Evolutionary conservation across 306 rosid genomes (phyloP).

Genomic region (Rubus parviflorus): DNA sequence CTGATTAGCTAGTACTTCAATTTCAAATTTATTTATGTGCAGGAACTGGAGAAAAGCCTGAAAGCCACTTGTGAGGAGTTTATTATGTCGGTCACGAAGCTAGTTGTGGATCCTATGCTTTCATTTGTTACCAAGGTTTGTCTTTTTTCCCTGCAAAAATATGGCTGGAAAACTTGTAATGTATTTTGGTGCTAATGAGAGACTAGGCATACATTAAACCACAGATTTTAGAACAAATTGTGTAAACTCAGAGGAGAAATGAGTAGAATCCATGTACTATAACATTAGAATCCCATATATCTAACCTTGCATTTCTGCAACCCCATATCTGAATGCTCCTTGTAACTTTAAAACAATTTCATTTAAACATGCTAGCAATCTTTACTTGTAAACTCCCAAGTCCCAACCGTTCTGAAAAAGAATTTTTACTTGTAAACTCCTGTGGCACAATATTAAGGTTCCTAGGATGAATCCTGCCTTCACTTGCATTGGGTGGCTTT

Average conservation of each 20-base stretch:
- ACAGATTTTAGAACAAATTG: not conserved
- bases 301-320: not conserved
- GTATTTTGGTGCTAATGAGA: conserved; percentile 6
- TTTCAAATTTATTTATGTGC: conserved; percentile 34
- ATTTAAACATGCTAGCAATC: not conserved
- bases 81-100: conserved; percentile 95
- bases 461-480: not conserved
- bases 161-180: conserved; percentile 1
- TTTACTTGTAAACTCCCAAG: not conserved
- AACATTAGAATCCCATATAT: not conserved
- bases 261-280: not conserved
- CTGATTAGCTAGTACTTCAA: not conserved
- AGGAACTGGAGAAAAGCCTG: conserved; percentile 95
- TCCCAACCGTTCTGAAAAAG: not conserved
- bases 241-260: not conserved
- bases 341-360: not conserved
- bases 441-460: not conserved
- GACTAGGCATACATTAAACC: not conserved
- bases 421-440: not conserved
- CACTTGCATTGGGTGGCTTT: not conserved
- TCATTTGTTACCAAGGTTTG: conserved; percentile 97
- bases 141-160: conserved; percentile 15
- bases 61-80: conserved; percentile 97
- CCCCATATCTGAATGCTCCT: not conserved
- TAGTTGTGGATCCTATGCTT: conserved; percentile 97